Base-by-base conservation (phyloP, 345 rosid genomes). In the Aquilaria malaccensis region DNA sequence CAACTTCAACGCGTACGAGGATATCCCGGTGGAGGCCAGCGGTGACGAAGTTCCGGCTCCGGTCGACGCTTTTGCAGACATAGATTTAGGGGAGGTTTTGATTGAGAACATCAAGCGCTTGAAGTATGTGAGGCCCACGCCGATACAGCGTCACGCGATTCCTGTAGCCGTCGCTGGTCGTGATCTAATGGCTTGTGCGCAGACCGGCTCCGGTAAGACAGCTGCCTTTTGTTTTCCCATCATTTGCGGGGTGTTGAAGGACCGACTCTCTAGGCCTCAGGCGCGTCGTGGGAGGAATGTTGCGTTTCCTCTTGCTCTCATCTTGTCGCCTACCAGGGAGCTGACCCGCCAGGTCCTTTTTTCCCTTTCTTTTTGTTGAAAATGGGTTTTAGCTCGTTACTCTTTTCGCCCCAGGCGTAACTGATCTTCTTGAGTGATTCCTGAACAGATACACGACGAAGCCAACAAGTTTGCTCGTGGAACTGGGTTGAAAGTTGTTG, bases 141-240 rank as follows among this genome's bases (percentile, higher is more conserved):
- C 84, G 9, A 54, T 82, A 7, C 87, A 82, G 70, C 77, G 74
- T 9, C 77, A 82, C 29, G 87, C 87, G 13, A 80, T 82, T 7
- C 87, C 87, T 30, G 72, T 77, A n/a, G 74, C 69, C 2, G 46
- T 82, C 30, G 80, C 79, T 9, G 84, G 87, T 2, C 68, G 84
- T 33, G 87, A 83, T 65, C 72, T 83, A 68, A 83, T 83, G 87
- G 87, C 84, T 32, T 77, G 83, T 56, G 84, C 84, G 0, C 87
- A 83, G 67, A 83, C 87, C 2, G 84, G 87, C 33, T 79, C 80
- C 2, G 87, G 87, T 0, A 82, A 82, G 66, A 79, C 87, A 31
- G 82, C 84, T 7, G 82, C 84, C 1, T 83, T 77, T 58, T 83
- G 84, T 48, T 76, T 80, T 43, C 87, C 84, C 22, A 80, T 83